These are phyloP conservation scores for Aureobasidium sp. DNA, from an alignment of 2,329 filamentous ascomycete genomes.

Conservation along the genomic window DNA sequence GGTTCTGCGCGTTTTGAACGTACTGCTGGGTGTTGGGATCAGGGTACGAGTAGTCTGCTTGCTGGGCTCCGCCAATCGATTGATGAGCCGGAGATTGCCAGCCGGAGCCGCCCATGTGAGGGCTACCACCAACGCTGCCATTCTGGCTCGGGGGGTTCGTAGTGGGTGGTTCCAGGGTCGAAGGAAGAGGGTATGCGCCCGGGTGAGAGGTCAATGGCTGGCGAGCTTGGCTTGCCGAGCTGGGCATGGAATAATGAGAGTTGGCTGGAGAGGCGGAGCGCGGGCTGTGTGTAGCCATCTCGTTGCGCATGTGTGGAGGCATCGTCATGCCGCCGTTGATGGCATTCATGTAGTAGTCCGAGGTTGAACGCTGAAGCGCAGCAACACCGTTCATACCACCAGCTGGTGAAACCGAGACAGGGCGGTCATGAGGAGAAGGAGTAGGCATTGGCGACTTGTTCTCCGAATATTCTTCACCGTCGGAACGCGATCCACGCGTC, in stretches of 20 bases:
- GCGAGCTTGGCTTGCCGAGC: constrained; percentile 39
- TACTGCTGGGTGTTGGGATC: constrained; percentile 50
- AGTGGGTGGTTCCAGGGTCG: constrained; percentile 69
- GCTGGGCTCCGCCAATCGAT: constrained; percentile 56
- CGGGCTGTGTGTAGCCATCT: constrained; percentile 63
- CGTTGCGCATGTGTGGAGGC: constrained; percentile 70
- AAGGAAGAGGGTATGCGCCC: constrained; percentile 46
- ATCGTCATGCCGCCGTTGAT: constrained; percentile 51
- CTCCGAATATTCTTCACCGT: constrained; percentile 57
- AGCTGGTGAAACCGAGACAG: constrained; percentile 69
- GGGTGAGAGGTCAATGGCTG: constrained; percentile 77
- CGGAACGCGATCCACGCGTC: constrained; percentile 51
- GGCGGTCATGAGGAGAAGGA: constrained; percentile 72
- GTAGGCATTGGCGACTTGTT: constrained; percentile 69
- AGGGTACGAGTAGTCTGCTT: constrained; percentile 70
- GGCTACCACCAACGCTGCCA: constrained; percentile 70
- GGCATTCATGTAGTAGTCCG: constrained; percentile 71
- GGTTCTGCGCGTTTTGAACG: constrained; percentile 53
- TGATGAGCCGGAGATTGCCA: constrained; percentile 82
- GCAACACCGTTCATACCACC: constrained; percentile 63
- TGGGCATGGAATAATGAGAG: constrained; percentile 52
- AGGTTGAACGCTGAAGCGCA: constrained; percentile 57
- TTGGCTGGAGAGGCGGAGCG: constrained; percentile 53
- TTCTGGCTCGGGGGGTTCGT: constrained; percentile 68
- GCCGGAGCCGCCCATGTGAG: constrained; percentile 70